Evolutionary conservation across 805 yeast genomes (phyloP).

Genomic region (Cyberlindnera xylosilytica): DNA sequence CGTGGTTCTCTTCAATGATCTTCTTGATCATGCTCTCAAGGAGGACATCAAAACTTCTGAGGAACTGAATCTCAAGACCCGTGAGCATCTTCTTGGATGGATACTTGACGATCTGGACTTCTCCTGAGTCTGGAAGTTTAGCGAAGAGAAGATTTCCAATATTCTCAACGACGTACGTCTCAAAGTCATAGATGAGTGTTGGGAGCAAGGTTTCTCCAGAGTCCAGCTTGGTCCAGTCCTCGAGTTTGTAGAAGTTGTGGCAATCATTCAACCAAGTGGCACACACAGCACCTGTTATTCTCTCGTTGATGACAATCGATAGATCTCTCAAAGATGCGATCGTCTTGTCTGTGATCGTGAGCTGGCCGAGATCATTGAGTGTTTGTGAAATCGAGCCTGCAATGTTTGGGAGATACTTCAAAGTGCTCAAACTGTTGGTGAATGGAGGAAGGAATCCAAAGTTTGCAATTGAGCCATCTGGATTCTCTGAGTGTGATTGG

Average conservation of each 20-base stretch:
- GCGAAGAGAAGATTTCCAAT: constrained; percentile 33
- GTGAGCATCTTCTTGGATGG: constrained; percentile 35
- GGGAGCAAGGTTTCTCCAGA: constrained; percentile 38
- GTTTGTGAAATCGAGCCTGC: constrained; percentile 40
- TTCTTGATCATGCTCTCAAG: constrained; percentile 40
- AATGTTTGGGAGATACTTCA: constrained; percentile 48
- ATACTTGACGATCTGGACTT: constrained; percentile 34
- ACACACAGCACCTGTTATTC: constrained; percentile 45
- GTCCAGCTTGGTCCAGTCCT: constrained; percentile 36
- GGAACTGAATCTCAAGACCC: constrained; percentile 39
- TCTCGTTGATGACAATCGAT: constrained; percentile 37
- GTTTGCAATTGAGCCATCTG: constrained; percentile 29
- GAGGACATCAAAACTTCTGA: constrained; percentile 43
- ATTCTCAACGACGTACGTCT: constrained; percentile 32
- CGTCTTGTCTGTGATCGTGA: constrained; percentile 38
- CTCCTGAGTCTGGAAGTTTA: constrained; percentile 33
- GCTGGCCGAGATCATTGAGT: constrained; percentile 41
- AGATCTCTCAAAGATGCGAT: constrained; percentile 36
- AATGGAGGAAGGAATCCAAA: constrained; percentile 63
- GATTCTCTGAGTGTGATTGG: constrained; percentile 10
- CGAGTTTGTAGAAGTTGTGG: constrained; percentile 35
- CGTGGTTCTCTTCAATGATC: constrained; percentile 38
- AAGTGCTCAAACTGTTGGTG: constrained; percentile 59
- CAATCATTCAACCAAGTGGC: constrained; percentile 52
- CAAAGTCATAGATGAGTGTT: constrained; percentile 31